Conservation (phyloP, 306 rosid genomes). For the Malus orientalis region DNA sequence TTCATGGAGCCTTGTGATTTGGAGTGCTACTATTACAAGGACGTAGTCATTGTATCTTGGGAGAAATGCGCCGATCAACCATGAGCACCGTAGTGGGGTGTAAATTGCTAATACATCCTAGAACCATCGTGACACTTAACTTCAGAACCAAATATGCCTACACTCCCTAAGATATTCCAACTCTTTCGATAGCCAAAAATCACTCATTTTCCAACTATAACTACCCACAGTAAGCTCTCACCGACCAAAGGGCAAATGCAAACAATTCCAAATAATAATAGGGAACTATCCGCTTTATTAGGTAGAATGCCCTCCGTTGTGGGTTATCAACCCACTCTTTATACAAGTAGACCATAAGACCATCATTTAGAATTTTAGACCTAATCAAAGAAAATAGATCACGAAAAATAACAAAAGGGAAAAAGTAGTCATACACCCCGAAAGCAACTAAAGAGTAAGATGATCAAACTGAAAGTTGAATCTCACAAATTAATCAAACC, state of each 20-base stretch:
- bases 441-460: no score
- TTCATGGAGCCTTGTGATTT: no score
- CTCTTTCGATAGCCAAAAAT: not conserved
- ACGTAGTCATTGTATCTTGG: no score
- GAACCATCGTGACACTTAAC: not conserved
- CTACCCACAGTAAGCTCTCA: not conserved
- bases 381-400: not conserved
- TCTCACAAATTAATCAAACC: not conserved
- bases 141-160: not conserved
- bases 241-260: not conserved
- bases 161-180: not conserved
- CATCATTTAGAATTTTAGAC: not conserved
- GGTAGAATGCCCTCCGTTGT: no score
- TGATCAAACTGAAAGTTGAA: not conserved
- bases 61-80: no score
- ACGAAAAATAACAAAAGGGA: not conserved
- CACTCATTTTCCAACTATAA: not conserved
- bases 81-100: no score
- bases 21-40: no score
- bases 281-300: no score
- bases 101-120: not conserved
- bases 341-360: not conserved
- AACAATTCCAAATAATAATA: not conserved
- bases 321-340: no score
- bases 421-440: no score